Conservation (phyloP, 441 rosid genomes). For the Manihot esculenta region DNA sequence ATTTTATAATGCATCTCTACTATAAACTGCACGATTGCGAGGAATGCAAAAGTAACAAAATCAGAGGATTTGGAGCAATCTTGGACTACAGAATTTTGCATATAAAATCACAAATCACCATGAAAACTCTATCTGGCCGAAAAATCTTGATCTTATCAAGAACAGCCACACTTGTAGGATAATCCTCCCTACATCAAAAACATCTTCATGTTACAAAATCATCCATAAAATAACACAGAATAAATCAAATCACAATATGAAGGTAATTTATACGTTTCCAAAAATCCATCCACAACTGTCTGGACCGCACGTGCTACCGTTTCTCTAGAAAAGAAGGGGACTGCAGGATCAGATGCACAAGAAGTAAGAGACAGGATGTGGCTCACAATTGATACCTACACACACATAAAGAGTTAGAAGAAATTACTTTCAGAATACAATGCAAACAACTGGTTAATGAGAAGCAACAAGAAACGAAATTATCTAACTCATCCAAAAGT, state of each 20-base stretch:
- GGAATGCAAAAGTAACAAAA: constrained; percentile 14
- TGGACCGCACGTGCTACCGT: constrained; percentile 59
- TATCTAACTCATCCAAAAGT: too few species aligned
- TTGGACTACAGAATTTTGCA: constrained; percentile 11
- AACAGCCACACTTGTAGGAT: constrained; percentile 47
- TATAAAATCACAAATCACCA: constrained; percentile 50
- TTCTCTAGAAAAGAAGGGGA: constrained; percentile 75
- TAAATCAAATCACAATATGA: constrained; percentile 21
- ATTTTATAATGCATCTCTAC: constrained; percentile 85
- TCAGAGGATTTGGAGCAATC: constrained; percentile 20
- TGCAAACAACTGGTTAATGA: constrained; percentile 11
- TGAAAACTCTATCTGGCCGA: constrained; percentile 95
- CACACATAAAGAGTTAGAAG: constrained; percentile 25
- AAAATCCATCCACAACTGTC: constrained; percentile 92
- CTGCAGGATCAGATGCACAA: constrained; percentile 58
- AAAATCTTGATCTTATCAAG: constrained; percentile 85
- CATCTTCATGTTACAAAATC: constrained; percentile 13
- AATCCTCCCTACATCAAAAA: constrained; percentile 55
- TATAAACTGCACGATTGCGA: constrained; percentile 59
- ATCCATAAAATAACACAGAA: constrained; percentile 17
- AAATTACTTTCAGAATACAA: constrained; percentile 2
- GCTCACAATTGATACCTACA: constrained; percentile 90
- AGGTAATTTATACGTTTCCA: constrained; percentile 64
- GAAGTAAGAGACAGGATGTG: constrained; percentile 78
- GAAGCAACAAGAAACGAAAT: too few species aligned